Conservation (phyloP, 371 early-diverging fungal genomes). For the Mucor indicus region DNA sequence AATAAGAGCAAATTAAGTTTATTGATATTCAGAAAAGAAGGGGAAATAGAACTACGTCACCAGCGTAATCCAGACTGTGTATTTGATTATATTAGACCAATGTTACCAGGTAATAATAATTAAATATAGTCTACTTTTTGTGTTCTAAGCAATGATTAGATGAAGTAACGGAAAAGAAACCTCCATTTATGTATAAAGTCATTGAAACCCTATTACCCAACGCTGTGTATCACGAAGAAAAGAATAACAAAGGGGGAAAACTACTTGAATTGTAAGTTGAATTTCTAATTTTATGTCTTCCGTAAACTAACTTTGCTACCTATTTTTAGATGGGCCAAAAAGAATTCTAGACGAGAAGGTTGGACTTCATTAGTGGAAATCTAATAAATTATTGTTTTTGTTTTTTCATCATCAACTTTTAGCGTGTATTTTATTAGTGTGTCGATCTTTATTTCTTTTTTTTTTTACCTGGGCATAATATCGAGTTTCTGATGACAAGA, state of each 20-base stretch:
- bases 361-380: slow-evolving; percentile 46
- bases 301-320: neutral
- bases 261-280: slow-evolving; percentile 71
- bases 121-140: no score
- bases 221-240: slow-evolving; percentile 63
- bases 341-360: slow-evolving; percentile 39
- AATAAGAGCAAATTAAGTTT: slow-evolving; percentile 81
- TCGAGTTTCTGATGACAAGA: no score
- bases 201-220: slow-evolving; percentile 88
- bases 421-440: no score
- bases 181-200: slow-evolving; percentile 75
- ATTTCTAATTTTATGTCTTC: neutral
- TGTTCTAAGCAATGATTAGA: slow-evolving; percentile 16
- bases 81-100: slow-evolving; percentile 88
- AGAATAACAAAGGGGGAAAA: slow-evolving; percentile 60
- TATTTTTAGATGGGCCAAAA: slow-evolving; percentile 48
- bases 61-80: slow-evolving; percentile 92
- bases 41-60: slow-evolving; percentile 85
- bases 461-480: no score
- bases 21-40: slow-evolving; percentile 86
- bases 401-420: no score
- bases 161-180: slow-evolving; percentile 75
- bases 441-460: no score
- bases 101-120: slow-evolving; percentile 29
- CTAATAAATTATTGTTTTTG: neutral